Percentiles rank a stretch among this genome's conserved stretches.
These are phyloP conservation scores for Avicennia marina DNA, from an alignment of 257 asterid species.

Conservation along the genomic window DNA sequence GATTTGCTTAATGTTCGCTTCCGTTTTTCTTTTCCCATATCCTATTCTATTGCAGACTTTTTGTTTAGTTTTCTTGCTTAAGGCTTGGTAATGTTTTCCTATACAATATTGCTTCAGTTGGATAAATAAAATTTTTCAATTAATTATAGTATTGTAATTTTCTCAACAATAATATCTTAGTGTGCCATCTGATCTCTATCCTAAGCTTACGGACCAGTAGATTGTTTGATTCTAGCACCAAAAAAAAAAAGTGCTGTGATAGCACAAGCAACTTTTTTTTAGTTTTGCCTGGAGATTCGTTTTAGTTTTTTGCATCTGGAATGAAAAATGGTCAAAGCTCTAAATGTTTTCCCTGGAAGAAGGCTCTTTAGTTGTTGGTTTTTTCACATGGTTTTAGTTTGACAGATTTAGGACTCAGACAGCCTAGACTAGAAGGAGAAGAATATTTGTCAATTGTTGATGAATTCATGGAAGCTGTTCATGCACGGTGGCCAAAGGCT, in stretches of 20 bases:
- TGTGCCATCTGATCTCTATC: slow-evolving; percentile 1
- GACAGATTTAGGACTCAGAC: slow-evolving; percentile 93
- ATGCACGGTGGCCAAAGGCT: slow-evolving; percentile 99
- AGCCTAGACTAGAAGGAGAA: slow-evolving; percentile 95
- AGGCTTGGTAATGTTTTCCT: not conserved
- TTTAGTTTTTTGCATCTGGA: slow-evolving; percentile 1
- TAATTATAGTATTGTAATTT: not conserved
- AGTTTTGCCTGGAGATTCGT: not conserved
- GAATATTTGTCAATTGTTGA: slow-evolving; percentile 86
- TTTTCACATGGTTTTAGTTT: slow-evolving; percentile 31
- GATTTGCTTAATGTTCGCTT: slow-evolving; percentile 1
- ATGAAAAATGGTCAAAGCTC: slow-evolving; percentile 2
- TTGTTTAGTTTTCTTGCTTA: slow-evolving; percentile 8
- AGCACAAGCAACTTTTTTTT: no score
- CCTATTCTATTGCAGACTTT: slow-evolving; percentile 12
- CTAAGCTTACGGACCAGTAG: slow-evolving; percentile 9
- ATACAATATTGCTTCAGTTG: not conserved
- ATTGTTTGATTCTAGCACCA: slow-evolving; percentile 16
- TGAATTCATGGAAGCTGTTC: slow-evolving; percentile 99
- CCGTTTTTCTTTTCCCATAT: slow-evolving; percentile 12
- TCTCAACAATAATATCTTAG: not conserved
- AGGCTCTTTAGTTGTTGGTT: slow-evolving; percentile 16
- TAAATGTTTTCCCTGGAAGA: not conserved
- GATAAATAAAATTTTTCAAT: not conserved
- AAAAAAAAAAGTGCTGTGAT: no score